phyloP scores from a whole-genome alignment of 768 basidiomycete species.

The Hygrophorus pudorinus region DNA sequence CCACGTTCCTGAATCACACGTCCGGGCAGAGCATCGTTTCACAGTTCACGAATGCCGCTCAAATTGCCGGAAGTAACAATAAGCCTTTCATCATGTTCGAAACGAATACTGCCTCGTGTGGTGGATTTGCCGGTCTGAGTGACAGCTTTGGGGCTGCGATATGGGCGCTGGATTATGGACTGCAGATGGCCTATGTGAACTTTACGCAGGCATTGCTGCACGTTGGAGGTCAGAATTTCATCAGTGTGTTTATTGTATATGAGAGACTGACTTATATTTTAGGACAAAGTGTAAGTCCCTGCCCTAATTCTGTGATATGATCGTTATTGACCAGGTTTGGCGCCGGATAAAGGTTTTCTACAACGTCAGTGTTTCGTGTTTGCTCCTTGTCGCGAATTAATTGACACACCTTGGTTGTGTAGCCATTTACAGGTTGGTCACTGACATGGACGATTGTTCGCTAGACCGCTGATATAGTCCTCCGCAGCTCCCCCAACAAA shows the following conservation, averaged over 20 bases:
- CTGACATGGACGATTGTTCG: too few relatives aligned
- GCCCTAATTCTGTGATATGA: too few relatives aligned
- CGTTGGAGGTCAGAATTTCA: slow-evolving; percentile 61
- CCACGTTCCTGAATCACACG: slow-evolving; percentile 50
- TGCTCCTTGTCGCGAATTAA: too few relatives aligned
- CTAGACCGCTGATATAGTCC: too few relatives aligned
- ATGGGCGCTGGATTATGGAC: slow-evolving; percentile 54
- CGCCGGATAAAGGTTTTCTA: too few relatives aligned
- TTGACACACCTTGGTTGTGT: too few relatives aligned
- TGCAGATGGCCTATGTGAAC: slow-evolving; percentile 53
- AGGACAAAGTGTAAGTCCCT: too few relatives aligned
- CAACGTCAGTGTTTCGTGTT: too few relatives aligned
- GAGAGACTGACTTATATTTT: too few relatives aligned
- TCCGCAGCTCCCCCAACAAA: slow-evolving; percentile 38
- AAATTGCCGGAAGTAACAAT: slow-evolving; percentile 29
- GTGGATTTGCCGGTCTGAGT: slow-evolving; percentile 54
- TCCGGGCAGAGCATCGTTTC: slow-evolving; percentile 37
- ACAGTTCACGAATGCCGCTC: slow-evolving; percentile 40
- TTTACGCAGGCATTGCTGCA: slow-evolving; percentile 47
- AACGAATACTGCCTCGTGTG: slow-evolving; percentile 61
- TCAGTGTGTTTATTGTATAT: not conserved
- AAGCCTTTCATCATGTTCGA: slow-evolving; percentile 62
- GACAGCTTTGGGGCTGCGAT: slow-evolving; percentile 56
- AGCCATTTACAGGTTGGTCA: too few relatives aligned
- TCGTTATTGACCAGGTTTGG: too few relatives aligned